Percentiles rank a stretch among this genome's conserved stretches.
Evolutionary conservation across 352 stramenopile species (phyloP).

Genomic region (Blastocystis sp.): DNA sequence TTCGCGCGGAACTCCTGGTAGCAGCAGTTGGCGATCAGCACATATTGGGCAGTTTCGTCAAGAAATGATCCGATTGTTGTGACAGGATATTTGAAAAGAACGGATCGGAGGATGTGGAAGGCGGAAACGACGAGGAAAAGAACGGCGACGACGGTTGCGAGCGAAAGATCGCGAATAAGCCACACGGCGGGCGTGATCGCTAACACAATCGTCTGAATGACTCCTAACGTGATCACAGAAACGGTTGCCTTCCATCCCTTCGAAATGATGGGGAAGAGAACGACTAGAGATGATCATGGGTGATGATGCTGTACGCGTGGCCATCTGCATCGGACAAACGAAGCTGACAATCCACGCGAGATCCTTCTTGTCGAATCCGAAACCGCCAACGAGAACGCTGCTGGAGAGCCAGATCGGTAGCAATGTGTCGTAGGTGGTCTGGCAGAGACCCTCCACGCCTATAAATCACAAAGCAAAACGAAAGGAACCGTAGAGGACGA

Average conservation of each 20-base stretch:
- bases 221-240: not conserved
- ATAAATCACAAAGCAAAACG: not conserved
- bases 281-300: not conserved
- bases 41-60: constrained; percentile 13
- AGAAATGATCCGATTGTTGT: not conserved
- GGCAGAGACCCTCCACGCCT: constrained; percentile 31
- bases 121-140: constrained; percentile 22
- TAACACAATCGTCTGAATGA: constrained; percentile 7
- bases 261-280: constrained; percentile 26
- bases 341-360: constrained; percentile 47
- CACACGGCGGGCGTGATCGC: not conserved
- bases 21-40: constrained; percentile 43
- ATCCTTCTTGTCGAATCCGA: constrained; percentile 47
- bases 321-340: constrained; percentile 52
- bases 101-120: constrained; percentile 49
- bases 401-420: constrained; percentile 13
- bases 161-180: not conserved
- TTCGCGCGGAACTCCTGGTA: constrained; percentile 46
- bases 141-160: not conserved
- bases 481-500: constrained; percentile 20
- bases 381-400: not conserved
- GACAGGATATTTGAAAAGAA: constrained; percentile 51
- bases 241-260: not conserved
- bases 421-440: constrained; percentile 31
- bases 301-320: not conserved